phyloP scores from a whole-genome alignment of 2,329 filamentous ascomycete genomes.

The Xylaria sp. region DNA sequence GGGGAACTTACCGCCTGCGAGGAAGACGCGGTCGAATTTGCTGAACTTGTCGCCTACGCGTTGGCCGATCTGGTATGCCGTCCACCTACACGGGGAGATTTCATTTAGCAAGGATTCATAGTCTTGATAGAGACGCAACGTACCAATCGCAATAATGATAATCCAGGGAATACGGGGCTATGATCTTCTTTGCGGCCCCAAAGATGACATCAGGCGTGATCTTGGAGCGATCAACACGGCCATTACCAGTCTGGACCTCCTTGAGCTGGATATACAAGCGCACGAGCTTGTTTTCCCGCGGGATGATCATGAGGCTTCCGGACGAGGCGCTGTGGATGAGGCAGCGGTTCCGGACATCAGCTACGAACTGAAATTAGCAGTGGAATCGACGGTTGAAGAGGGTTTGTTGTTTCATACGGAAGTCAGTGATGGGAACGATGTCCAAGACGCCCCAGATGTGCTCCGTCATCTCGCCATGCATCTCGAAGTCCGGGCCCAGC shows the following conservation, averaged over 20 bases:
- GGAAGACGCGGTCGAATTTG: constrained; percentile 55
- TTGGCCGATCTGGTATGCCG: constrained; percentile 60
- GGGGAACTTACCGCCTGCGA: constrained; percentile 49
- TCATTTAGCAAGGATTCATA: too few species aligned
- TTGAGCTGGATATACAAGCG: constrained; percentile 61
- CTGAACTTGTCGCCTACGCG: constrained; percentile 55
- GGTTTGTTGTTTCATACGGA: constrained; percentile 35
- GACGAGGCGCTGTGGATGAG: constrained; percentile 51
- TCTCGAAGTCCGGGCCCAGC: constrained; percentile 45
- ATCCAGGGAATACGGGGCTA: constrained; percentile 60
- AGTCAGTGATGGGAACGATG: constrained; percentile 43
- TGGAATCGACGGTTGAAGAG: not conserved
- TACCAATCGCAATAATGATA: constrained; percentile 63
- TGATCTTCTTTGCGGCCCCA: constrained; percentile 56
- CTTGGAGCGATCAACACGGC: constrained; percentile 52
- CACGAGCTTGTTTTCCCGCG: constrained; percentile 57
- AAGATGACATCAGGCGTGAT: constrained; percentile 62
- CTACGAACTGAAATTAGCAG: constrained; percentile 14
- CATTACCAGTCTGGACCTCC: constrained; percentile 39
- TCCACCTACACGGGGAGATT: constrained; percentile 14
- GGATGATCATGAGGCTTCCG: constrained; percentile 60
- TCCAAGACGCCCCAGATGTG: constrained; percentile 47
- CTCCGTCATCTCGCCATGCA: constrained; percentile 52
- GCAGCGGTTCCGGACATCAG: constrained; percentile 54
- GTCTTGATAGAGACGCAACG: not conserved